Percentiles rank a stretch among this genome's conserved stretches.
Evolutionary conservation across 345 rosid species (phyloP).

Genomic region (Syzygium aqueum): DNA sequence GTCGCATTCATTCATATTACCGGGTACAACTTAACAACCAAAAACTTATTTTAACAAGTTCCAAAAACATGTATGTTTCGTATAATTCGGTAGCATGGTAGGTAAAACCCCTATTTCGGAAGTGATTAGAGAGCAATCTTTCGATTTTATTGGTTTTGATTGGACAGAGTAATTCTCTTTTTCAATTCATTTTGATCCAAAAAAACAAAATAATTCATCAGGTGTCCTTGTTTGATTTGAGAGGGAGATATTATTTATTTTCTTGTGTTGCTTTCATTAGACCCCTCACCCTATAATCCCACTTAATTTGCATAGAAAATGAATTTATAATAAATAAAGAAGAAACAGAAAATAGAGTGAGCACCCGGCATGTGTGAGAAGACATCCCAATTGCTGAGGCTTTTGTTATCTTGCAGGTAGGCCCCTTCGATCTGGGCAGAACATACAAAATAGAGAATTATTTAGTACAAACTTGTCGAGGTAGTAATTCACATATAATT

Average conservation of each 20-base stretch:
- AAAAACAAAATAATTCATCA: neutral
- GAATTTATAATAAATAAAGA: neutral
- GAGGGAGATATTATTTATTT: neutral
- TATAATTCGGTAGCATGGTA: neutral
- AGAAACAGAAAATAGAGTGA: neutral
- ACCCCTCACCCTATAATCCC: neutral
- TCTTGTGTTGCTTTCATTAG: neutral
- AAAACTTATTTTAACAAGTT: neutral
- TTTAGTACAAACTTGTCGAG: neutral
- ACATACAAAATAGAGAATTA: neutral
- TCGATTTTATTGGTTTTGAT: neutral
- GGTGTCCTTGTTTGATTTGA: neutral
- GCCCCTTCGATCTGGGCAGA: conserved; percentile 18
- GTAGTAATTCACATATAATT: neutral
- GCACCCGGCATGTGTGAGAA: conserved; percentile 14
- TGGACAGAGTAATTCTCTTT: neutral
- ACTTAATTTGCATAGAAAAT: neutral
- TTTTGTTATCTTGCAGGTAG: conserved; percentile 6
- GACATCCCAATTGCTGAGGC: conserved; percentile 22
- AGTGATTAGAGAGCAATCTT: neutral
- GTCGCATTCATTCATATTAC: neutral
- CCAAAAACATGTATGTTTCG: neutral
- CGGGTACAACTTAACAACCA: neutral
- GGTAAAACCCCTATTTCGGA: neutral
- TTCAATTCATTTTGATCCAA: neutral